Evolutionary conservation across 1,284 basidiomycete genomes (phyloP), one percentile per base, ranked within the genome.

Genomic region (Apiotrichum brassicae): DNA sequence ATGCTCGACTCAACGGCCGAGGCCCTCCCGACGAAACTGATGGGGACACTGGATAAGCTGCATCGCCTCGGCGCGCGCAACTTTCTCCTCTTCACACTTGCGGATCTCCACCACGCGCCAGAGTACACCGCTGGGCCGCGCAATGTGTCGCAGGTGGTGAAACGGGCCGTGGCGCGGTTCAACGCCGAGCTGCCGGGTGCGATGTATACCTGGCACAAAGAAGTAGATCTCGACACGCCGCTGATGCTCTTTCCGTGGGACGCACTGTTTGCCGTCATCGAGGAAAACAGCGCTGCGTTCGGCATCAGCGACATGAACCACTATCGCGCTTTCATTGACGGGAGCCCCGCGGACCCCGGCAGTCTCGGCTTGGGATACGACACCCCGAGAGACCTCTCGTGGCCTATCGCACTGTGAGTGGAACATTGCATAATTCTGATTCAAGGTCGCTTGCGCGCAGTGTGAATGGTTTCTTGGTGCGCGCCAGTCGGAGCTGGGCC

Each of bases 401-500:
- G 43, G 43, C 23, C 22, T 9, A 28, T 45, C 8, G 23, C 43
- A 6, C 26, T 19, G 43, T 45, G 35, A 45, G 43, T 45, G 13
- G 18, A n/a, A 16, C 5, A 6, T 6, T 20, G 16, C 19, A 18
- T 23, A 6, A 8, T 22, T n/a, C 36, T 38, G 25, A 42, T 28
- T 16, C 28, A 18, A 45, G 43, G 34, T 20, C 33, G 4, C 34
- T 45, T 2, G 43, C 43, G 25, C 34, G 25, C 16, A 45, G 43
- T 26, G 43, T 45, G 12, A 45, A 45, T 24, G 43, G 32, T 5
- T 45, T 45, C 35, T n/a, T 45, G 24, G 23, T 28, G n/a, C 23
- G 35, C 25, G 34, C 20, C n/a, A 45, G 43, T 25, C 24, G 35
- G 24, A 20, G 34, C 19, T 45, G 23, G 23, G n/a, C 25, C 22